Evolutionary conservation across 306 rosid species (phyloP).

Genomic region (Elaeagnus macrophylla): DNA sequence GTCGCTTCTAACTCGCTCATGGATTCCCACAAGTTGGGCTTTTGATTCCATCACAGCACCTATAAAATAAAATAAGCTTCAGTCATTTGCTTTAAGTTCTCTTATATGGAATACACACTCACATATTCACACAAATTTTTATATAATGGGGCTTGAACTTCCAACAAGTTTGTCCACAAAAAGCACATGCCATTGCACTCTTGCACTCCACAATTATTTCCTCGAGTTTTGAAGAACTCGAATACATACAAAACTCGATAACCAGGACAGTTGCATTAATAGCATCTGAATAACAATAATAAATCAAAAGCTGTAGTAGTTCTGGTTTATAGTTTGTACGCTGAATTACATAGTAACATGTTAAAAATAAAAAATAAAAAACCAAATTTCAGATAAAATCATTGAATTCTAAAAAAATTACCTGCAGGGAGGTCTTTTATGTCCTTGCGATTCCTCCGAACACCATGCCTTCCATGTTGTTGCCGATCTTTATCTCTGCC

Average conservation of each 20-base stretch:
- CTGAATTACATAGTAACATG: not conserved
- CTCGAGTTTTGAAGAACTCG: not conserved
- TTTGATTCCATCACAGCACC: slow-evolving; percentile 81
- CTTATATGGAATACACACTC: not conserved
- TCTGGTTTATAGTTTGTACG: not conserved
- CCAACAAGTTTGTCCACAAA: not conserved
- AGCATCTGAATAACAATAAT: too few relatives aligned
- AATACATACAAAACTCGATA: not conserved
- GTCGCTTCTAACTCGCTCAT: slow-evolving; percentile 93
- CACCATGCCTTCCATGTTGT: slow-evolving; percentile 39
- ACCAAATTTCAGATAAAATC: not conserved
- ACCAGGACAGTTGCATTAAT: too few relatives aligned
- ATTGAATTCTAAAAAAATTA: not conserved
- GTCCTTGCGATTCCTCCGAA: slow-evolving; percentile 50
- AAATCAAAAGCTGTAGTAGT: too few relatives aligned
- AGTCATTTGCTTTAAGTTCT: too few relatives aligned
- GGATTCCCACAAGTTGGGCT: slow-evolving; percentile 87
- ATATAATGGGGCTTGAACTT: not conserved
- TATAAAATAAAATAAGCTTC: slow-evolving; percentile 12
- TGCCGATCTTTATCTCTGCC: slow-evolving; percentile 38
- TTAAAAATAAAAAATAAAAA: not conserved
- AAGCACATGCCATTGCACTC: not conserved
- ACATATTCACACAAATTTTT: not conserved
- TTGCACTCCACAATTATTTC: slow-evolving; percentile 5
- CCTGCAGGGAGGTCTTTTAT: slow-evolving; percentile 74